Evolutionary conservation across 129 eudicot species (phyloP), one percentile per base, ranked within the genome.

Genomic region (Ambrosia artemisiifolia): DNA sequence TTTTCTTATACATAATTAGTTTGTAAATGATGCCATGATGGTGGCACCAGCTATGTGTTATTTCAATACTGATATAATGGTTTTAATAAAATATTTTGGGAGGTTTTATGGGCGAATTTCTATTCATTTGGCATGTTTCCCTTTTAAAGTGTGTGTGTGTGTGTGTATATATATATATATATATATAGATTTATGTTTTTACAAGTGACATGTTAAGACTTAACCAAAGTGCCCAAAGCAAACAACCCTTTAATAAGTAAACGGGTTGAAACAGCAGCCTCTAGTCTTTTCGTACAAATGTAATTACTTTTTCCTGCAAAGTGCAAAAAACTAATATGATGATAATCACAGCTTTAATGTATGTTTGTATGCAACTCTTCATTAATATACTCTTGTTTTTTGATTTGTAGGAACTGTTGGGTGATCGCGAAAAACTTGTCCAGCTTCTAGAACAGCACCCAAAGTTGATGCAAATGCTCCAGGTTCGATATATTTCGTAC

Each of bases 371-470:
- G 28, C 57, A 7, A 5, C 57, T 51, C 17, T 16, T 51, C 10
- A n/a, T 19, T 18, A 18, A 54, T 54, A 19, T 9, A 3, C 20
- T 28, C n/a, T 28, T 8, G 17, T 54, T 54, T 30, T 18, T 5
- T 60, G 65, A 56, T 12, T 63, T 71, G 78, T 88, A 94, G 97
- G 77, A 91, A 38, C 81, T 94, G 30, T 78, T 90, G 69, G 77
- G 89, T 81, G 97, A 94, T 73, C 91, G 97, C 13, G 94, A 90
- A 13, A 90, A 94, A 71, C 99, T 94, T 34, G 86, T 93, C 74
- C 88, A 84, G 87, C 97, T 93, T 83, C 85, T 94, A 34, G 97
- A 88, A 81, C 94, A 89, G 74, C 90, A 90, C 76, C 99, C 99
- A 46, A 94, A 90, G 78, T 78, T 94, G 72, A 88, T 94, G 97